Evolutionary conservation across 2,329 filamentous ascomycete species (phyloP).

Genomic region (Proliferodiscus dingleyae): DNA sequence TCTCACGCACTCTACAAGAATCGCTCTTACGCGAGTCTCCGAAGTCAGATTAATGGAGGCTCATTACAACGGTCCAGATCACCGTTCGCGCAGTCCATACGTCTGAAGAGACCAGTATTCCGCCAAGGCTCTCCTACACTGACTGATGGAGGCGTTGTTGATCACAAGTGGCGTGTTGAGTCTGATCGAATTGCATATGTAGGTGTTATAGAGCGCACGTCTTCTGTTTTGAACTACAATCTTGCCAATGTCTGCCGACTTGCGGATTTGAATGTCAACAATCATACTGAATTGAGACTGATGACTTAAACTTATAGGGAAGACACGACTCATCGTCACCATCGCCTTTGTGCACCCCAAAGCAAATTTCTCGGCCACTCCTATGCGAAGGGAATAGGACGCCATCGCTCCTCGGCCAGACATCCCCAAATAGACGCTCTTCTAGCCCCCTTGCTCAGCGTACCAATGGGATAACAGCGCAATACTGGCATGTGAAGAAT

Average conservation of each 20-base stretch:
- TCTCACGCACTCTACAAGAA: conserved; percentile 40
- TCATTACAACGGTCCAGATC: conserved; percentile 50
- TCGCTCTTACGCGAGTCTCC: conserved; percentile 43
- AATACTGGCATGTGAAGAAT: conserved; percentile 21
- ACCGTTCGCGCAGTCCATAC: conserved; percentile 54
- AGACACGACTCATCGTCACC: conserved; percentile 26
- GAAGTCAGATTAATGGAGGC: conserved; percentile 40
- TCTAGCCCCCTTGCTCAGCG: conserved; percentile 21
- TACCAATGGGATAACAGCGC: conserved; percentile 12
- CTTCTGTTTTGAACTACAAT: neutral
- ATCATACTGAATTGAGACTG: too few species aligned
- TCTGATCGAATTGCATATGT: conserved; percentile 28
- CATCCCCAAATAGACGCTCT: conserved; percentile 24
- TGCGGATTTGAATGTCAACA: neutral
- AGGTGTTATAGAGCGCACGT: conserved; percentile 11
- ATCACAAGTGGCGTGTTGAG: conserved; percentile 31
- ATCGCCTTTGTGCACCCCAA: conserved; percentile 28
- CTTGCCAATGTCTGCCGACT: neutral
- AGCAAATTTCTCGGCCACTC: conserved; percentile 21
- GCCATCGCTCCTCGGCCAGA: conserved; percentile 24
- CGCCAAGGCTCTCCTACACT: conserved; percentile 31
- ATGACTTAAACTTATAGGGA: conserved; percentile 13
- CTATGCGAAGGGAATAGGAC: conserved; percentile 27
- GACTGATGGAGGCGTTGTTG: conserved; percentile 29
- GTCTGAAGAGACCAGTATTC: conserved; percentile 48